Conservation (phyloP, 2,329 filamentous ascomycete genomes). For the Fusarium ambrosium region DNA sequence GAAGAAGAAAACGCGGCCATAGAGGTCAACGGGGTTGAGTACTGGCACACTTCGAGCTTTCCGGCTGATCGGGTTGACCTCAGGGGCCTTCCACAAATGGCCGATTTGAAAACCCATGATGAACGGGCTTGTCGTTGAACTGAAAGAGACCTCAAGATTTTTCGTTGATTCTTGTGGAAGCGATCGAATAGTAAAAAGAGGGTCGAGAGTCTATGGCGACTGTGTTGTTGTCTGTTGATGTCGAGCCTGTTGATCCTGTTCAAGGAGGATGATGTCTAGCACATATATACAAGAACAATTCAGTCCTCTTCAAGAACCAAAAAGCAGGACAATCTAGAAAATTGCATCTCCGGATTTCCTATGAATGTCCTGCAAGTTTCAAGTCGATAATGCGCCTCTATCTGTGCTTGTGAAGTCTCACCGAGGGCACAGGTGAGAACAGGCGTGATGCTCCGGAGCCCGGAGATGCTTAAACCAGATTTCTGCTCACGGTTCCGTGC, state of each 20-base stretch:
- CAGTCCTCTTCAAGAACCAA: conserved; percentile 15
- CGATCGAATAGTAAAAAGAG: background rate
- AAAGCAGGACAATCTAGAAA: conserved; percentile 9
- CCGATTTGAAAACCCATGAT: conserved; percentile 49
- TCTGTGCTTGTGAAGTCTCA: conserved; percentile 29
- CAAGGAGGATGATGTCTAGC: conserved; percentile 15
- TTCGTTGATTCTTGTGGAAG: background rate
- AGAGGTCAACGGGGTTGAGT: conserved; percentile 81
- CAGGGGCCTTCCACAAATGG: conserved; percentile 63
- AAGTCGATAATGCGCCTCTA: conserved; percentile 37
- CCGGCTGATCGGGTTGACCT: conserved; percentile 85
- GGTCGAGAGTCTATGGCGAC: background rate
- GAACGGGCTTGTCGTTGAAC: conserved; percentile 3
- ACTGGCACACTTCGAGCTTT: conserved; percentile 86
- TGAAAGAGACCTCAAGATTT: background rate
- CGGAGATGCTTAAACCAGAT: conserved; percentile 43
- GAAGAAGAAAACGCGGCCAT: conserved; percentile 92
- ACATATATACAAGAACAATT: conserved; percentile 40
- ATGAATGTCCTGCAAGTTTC: conserved; percentile 27
- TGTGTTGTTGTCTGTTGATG: conserved; percentile 31
- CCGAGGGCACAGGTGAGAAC: conserved; percentile 20
- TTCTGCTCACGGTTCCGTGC: conserved; percentile 11
- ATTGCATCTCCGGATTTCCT: conserved; percentile 47
- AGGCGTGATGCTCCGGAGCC: conserved; percentile 40
- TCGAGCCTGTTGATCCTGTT: conserved; percentile 24